phyloP scores from a whole-genome alignment of 1,284 basidiomycete genomes.

The Puccinia horiana region DNA sequence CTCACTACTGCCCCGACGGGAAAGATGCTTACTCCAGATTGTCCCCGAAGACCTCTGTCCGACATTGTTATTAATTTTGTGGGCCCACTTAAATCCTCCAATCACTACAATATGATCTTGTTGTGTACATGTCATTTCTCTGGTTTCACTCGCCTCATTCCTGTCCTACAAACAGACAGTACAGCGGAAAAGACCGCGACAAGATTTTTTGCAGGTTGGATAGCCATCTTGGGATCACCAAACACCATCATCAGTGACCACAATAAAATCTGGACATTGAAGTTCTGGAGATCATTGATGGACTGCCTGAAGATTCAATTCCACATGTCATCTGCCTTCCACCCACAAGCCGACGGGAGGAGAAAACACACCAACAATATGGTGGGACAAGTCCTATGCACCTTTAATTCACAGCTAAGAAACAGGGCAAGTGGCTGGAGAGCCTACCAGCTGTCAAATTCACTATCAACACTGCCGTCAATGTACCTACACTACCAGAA shows the following conservation, averaged over 20 bases:
- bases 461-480: slow-evolving; percentile 24
- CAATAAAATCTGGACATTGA: slow-evolving; percentile 54
- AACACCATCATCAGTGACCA: slow-evolving; percentile 53
- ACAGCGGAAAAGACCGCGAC: neutral
- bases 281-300: slow-evolving; percentile 54
- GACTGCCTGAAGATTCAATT: neutral
- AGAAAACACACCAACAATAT: slow-evolving; percentile 55
- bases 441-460: too few relatives aligned
- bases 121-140: too few relatives aligned
- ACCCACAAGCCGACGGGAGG: slow-evolving; percentile 53
- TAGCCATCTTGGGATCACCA: slow-evolving; percentile 51
- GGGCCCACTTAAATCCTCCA: neutral
- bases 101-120: neutral
- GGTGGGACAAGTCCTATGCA: slow-evolving; percentile 53
- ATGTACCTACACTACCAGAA: too few relatives aligned
- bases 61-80: neutral
- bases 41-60: slow-evolving; percentile 13
- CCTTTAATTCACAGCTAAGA: slow-evolving; percentile 53
- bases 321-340: slow-evolving; percentile 48
- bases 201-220: slow-evolving; percentile 55
- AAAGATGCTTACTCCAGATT: slow-evolving; percentile 27
- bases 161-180: neutral
- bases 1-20: slow-evolving; percentile 20
- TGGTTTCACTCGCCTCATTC: neutral
- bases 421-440: slow-evolving; percentile 46